A percentile compares a stretch with the other conserved stretches of the same genome.
phyloP scores from a whole-genome alignment of 2,329 filamentous ascomycete species.

The Fulvia fulva region DNA sequence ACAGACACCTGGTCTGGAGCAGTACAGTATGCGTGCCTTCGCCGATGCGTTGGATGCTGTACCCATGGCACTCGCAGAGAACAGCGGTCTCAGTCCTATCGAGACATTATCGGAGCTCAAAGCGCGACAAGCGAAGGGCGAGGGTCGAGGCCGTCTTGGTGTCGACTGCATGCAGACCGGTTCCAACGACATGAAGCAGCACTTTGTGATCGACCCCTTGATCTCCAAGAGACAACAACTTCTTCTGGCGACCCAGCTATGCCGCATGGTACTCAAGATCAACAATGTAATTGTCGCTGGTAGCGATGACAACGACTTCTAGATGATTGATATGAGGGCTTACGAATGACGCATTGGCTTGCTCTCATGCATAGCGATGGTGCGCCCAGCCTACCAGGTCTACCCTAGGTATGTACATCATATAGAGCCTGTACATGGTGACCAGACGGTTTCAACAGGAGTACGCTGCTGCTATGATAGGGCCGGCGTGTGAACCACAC shows the following conservation, averaged over 20 bases:
- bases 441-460: neutral
- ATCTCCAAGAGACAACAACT: slow-evolving; percentile 98
- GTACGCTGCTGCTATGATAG: neutral
- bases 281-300: slow-evolving; percentile 95
- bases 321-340: slow-evolving; percentile 4
- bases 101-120: slow-evolving; percentile 93
- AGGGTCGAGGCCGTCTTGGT: slow-evolving; percentile 72
- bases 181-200: slow-evolving; percentile 94
- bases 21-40: slow-evolving; percentile 98
- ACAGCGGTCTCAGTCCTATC: slow-evolving; percentile 92
- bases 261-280: slow-evolving; percentile 94
- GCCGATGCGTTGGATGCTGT: slow-evolving; percentile 89
- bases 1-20: slow-evolving; percentile 88
- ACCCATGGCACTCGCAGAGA: slow-evolving; percentile 95
- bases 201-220: slow-evolving; percentile 96
- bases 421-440: slow-evolving; percentile 14
- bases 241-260: slow-evolving; percentile 91
- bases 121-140: slow-evolving; percentile 84
- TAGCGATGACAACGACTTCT: slow-evolving; percentile 82
- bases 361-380: slow-evolving; percentile 8
- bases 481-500: neutral
- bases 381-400: slow-evolving; percentile 12
- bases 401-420: slow-evolving; percentile 19
- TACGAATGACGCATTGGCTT: neutral
- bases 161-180: slow-evolving; percentile 98